Evolutionary conservation across 2,329 filamentous ascomycete species (phyloP), one percentile per base, ranked within the genome.

Genomic region (Amauroascus verrucosus): DNA sequence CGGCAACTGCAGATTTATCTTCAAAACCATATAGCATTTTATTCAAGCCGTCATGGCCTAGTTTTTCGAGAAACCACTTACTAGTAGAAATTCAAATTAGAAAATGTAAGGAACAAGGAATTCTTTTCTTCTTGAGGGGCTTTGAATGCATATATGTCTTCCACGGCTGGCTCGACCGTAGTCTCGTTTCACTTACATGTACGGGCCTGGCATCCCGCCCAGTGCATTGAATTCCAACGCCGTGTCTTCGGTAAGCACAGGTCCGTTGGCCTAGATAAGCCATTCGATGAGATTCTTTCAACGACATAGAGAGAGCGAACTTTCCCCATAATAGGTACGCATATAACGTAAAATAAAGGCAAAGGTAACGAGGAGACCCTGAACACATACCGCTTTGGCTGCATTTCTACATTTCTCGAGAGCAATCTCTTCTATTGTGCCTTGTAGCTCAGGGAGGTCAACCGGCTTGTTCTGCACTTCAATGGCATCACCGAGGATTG

Each of bases 221-320:
- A 96, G 79, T 18, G 91, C 90, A 65, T 86, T 84, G 67, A 96
- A 98, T 74, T 89, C 94, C 47, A 98, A 77, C 61, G 89, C 89
- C 14, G 93, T 98, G 70, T 98, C 93, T 72, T 98, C 93, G 9
- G 95, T 91, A 37, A 98, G 77, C 7, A 96, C 93, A 2, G 94
- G 90, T 0, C 89, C 89, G 63, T 85, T 76, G 46, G 93, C 72
- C 88, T 94, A 51, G 18, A 30, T 44, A 44, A 33, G 14, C 57
- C 7, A 38, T 8, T 16, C 22, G 37, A n/a, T 43, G 14, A 41
- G 48, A 2, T 32, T 32, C 26, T 32, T 14, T 13, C 14, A 20
- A 40, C 37, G 14, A 14, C 37, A 13, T 35, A 35, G 5, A 35
- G 3, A 35, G 14, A 35, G 6, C 11, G 33, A 4, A 11, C 33